Base-by-base conservation (phyloP, 495 filamentous ascomycete species). In the Hypoxylon trugodes region DNA sequence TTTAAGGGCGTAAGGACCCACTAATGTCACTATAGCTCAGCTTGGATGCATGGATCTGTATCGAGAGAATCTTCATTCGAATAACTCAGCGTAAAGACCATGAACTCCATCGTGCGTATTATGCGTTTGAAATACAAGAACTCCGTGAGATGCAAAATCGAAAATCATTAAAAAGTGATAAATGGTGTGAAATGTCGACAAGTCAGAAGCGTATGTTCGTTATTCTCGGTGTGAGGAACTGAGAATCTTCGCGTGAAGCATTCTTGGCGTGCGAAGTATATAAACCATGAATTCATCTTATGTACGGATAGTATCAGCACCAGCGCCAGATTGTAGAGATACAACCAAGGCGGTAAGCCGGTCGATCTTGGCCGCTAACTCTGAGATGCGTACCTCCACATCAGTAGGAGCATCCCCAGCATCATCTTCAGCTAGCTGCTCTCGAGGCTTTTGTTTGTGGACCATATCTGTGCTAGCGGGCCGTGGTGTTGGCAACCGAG, bases 351-450 rank as follows among this genome's bases (percentile, higher is more conserved):
- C 71, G 2, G 80, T 81, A 50, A 82, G 40, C 3, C 74, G 72
- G 51, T 82, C 80, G 53, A 82, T 81, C 73, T 81, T 82, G 22
- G 68, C 65, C 6, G 74, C 49, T 43, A 82, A 36, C 21, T 82
- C 80, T 3, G 72, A 70, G 48, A 82, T 78, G n/a, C 65, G 71
- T 1, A 68, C 69, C 46, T 80, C 77, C n/a, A 79, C 68, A 51
- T 78, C 73, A 16, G 59, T 71, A 12, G 72, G 65, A 15, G 67
- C 67, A 36, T 74, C 62, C 13, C 61, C 65, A 19, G 62, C 65
- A 24, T 73, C 68, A 22, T 72, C 65, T 8, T 76, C 74, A 15
- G 16, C 4, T 1, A 13, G 24, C 9, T 41, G 48, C 24, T 26
- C 21, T 30, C 35, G 60, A 26, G 50, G 28, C 16, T 49, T 68